Percentiles rank a stretch among this genome's conserved stretches.
These are phyloP conservation scores for Karstenula rhodostoma DNA, from an alignment of 2,329 filamentous ascomycete genomes.

Conservation along the genomic window DNA sequence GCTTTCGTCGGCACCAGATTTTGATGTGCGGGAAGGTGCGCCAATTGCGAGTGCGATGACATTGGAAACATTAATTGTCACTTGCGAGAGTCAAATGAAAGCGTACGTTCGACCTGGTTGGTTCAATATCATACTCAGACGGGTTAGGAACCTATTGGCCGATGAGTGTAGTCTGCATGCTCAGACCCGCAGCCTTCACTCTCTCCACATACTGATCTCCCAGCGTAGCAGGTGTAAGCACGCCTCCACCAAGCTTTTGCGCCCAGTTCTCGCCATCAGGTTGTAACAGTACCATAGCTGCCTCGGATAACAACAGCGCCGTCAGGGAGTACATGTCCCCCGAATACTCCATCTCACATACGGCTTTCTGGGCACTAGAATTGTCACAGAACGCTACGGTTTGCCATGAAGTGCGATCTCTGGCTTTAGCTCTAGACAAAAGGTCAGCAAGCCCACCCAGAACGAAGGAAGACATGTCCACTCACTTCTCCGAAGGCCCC, in stretches of 20 bases:
- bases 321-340: conserved; percentile 15
- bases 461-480: not conserved
- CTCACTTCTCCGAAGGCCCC: conserved; percentile 53
- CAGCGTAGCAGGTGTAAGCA: conserved; percentile 74
- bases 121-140: too few species aligned
- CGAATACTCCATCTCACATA: conserved; percentile 8
- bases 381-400: conserved; percentile 5
- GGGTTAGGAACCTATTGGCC: not conserved
- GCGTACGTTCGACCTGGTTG: too few species aligned
- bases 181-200: conserved; percentile 7
- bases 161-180: not conserved
- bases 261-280: conserved; percentile 31
- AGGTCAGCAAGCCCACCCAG: not conserved
- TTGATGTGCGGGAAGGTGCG: too few species aligned
- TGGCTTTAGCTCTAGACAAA: conserved; percentile 2
- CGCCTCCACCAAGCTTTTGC: conserved; percentile 66
- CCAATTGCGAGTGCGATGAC: too few species aligned
- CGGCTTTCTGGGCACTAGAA: not conserved
- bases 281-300: conserved; percentile 14
- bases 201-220: conserved; percentile 70
- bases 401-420: conserved; percentile 8
- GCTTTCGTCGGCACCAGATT: too few species aligned
- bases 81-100: too few species aligned
- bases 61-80: too few species aligned
- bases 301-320: conserved; percentile 8